These are phyloP conservation scores for Pouteria glomerata DNA, from an alignment of 148 eudicot genomes.

Conservation along the genomic window DNA sequence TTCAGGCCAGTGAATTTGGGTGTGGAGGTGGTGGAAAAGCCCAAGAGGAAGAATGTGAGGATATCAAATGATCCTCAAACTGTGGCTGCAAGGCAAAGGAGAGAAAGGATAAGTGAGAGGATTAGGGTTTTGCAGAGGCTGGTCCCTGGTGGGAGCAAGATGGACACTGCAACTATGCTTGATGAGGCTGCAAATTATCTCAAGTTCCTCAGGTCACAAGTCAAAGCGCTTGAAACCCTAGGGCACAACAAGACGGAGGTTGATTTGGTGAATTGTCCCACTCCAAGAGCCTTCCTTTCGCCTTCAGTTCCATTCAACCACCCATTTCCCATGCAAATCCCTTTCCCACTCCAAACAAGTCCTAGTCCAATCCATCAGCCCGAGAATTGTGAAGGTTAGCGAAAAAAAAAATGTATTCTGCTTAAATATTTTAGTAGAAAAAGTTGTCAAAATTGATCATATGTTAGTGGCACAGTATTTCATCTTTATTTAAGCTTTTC, in stretches of 20 bases:
- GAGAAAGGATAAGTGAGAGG: conserved; percentile 79
- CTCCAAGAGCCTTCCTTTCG: conserved; percentile 15
- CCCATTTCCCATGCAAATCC: conserved; percentile 43
- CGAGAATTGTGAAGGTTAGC: conserved; percentile 21
- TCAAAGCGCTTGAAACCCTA: conserved; percentile 56
- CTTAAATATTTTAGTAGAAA: too few species aligned
- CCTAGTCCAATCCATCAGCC: conserved; percentile 30
- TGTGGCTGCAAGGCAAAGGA: conserved; percentile 77
- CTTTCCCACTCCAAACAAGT: conserved; percentile 36
- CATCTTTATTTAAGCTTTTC: too few species aligned
- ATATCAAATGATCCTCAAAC: conserved; percentile 82
- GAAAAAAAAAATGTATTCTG: neutral
- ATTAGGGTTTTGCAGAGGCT: conserved; percentile 73
- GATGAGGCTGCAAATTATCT: conserved; percentile 96
- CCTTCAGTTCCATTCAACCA: conserved; percentile 27
- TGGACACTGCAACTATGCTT: conserved; percentile 97
- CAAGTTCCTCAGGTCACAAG: conserved; percentile 83
- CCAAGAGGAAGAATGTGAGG: conserved; percentile 69
- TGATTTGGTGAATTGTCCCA: conserved; percentile 16
- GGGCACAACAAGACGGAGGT: conserved; percentile 26
- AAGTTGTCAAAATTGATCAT: too few species aligned
- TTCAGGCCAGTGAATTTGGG: conserved; percentile 77
- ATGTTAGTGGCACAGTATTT: too few species aligned
- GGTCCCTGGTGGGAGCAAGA: conserved; percentile 84
- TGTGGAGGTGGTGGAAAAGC: conserved; percentile 45